Percentiles rank a stretch among this genome's conserved stretches.
Conservation (phyloP, 164 flowering plant genomes). For the Piper betle region DNA sequence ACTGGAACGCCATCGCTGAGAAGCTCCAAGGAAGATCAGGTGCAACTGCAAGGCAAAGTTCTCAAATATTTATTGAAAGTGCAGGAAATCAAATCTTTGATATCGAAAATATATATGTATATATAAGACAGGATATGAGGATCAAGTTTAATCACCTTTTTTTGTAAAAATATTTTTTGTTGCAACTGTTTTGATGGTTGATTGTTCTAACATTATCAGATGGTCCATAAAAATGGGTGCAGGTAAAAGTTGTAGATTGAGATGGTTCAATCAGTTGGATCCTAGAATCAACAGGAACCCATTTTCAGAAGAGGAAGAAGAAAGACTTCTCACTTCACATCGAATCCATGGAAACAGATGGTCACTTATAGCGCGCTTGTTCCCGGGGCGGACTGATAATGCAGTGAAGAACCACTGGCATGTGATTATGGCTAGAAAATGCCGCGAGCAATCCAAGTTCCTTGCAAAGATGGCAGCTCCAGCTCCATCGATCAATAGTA, state of each 20-base stretch:
- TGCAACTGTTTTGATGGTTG: background rate
- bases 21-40: slow-evolving; percentile 81
- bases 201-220: background rate
- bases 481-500: background rate
- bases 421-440: slow-evolving; percentile 41
- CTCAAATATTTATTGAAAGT: background rate
- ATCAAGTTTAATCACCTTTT: too few species aligned
- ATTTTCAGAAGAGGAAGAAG: slow-evolving; percentile 67
- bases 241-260: slow-evolving; percentile 72
- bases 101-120: too few species aligned
- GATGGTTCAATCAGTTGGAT: slow-evolving; percentile 74
- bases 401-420: slow-evolving; percentile 81
- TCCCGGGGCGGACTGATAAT: slow-evolving; percentile 65
- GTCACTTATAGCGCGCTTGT: slow-evolving; percentile 51
- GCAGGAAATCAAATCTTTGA: background rate
- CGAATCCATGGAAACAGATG: slow-evolving; percentile 58
- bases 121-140: background rate
- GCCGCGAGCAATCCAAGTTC: slow-evolving; percentile 3
- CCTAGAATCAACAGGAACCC: slow-evolving; percentile 55
- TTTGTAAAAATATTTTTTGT: too few species aligned
- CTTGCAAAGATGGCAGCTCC: slow-evolving; percentile 1
- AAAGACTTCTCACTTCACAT: slow-evolving; percentile 47
- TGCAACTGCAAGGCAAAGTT: slow-evolving; percentile 4
- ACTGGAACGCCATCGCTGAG: slow-evolving; percentile 75
- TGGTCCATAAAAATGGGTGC: slow-evolving; percentile 2